Evolutionary conservation across 352 stramenopile species (phyloP).

Genomic region (Phytophthora tentaculata): DNA sequence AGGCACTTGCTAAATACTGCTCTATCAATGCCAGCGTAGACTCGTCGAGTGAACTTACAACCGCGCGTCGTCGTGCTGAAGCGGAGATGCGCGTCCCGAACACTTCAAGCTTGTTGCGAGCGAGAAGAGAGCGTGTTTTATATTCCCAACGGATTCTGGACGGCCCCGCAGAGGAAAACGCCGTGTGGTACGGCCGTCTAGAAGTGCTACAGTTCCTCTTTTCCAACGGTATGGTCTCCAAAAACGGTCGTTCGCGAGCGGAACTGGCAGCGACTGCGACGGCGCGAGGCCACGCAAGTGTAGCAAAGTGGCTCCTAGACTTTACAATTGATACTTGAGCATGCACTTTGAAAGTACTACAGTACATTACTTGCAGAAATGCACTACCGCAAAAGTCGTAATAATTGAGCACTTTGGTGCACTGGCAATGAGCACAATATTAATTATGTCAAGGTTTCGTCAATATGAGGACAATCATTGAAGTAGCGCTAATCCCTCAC

Average conservation of each 20-base stretch:
- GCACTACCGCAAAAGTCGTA: too few relatives aligned
- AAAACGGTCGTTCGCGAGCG: constrained; percentile 29
- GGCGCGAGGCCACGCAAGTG: constrained; percentile 17
- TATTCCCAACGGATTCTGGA: constrained; percentile 31
- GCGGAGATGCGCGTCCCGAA: constrained; percentile 13
- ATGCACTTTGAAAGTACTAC: too few relatives aligned
- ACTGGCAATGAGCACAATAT: too few relatives aligned
- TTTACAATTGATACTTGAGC: constrained; percentile 24
- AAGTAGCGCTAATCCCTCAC: too few relatives aligned
- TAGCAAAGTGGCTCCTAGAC: constrained; percentile 32
- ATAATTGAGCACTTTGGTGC: too few relatives aligned
- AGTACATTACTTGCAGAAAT: neutral
- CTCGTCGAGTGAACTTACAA: constrained; percentile 11
- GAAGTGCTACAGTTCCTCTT: constrained; percentile 41
- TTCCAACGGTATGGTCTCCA: constrained; percentile 31
- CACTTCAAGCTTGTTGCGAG: constrained; percentile 14
- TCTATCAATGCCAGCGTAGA: constrained; percentile 17
- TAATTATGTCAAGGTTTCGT: too few relatives aligned
- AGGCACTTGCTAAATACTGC: constrained; percentile 34
- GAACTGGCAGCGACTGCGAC: constrained; percentile 31
- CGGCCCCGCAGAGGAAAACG: constrained; percentile 36
- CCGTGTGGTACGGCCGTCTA: constrained; percentile 37
- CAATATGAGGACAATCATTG: too few relatives aligned
- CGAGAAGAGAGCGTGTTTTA: constrained; percentile 25
- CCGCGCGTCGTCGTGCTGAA: constrained; percentile 13